Percentiles rank a stretch among this genome's conserved stretches.
phyloP scores from a whole-genome alignment of 257 asterid species.

The Thymus quinquecostatus region DNA sequence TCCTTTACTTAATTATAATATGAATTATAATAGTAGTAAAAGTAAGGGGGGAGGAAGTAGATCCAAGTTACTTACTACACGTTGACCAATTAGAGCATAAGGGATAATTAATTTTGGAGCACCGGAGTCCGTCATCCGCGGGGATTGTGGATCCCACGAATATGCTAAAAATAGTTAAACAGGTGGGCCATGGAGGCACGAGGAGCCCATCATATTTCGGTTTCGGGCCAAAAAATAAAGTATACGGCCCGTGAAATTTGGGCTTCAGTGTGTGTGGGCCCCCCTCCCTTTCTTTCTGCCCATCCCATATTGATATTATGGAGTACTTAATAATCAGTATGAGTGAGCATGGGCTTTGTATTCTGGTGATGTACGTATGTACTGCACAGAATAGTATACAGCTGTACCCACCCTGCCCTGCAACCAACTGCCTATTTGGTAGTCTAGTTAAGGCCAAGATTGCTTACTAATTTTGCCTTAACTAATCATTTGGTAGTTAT shows the following conservation, averaged over 20 bases:
- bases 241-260: neutral
- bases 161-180: slow-evolving; percentile 15
- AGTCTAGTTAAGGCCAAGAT: no score
- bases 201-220: neutral
- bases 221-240: neutral
- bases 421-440: no score
- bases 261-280: neutral
- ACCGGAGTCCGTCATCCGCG: slow-evolving; percentile 13
- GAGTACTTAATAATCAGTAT: no score
- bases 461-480: no score
- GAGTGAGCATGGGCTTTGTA: neutral
- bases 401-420: no score
- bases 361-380: neutral
- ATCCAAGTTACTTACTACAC: no score
- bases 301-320: neutral
- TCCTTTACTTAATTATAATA: no score
- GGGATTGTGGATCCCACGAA: slow-evolving; percentile 24
- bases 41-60: no score
- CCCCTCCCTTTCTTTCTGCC: neutral
- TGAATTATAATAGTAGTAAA: no score
- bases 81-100: neutral
- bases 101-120: neutral
- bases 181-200: slow-evolving; percentile 5
- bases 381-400: neutral
- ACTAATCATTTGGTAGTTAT: no score